These are phyloP conservation scores for Sporothrix protearum DNA, from an alignment of 2,329 filamentous ascomycete genomes.

Conservation along the genomic window DNA sequence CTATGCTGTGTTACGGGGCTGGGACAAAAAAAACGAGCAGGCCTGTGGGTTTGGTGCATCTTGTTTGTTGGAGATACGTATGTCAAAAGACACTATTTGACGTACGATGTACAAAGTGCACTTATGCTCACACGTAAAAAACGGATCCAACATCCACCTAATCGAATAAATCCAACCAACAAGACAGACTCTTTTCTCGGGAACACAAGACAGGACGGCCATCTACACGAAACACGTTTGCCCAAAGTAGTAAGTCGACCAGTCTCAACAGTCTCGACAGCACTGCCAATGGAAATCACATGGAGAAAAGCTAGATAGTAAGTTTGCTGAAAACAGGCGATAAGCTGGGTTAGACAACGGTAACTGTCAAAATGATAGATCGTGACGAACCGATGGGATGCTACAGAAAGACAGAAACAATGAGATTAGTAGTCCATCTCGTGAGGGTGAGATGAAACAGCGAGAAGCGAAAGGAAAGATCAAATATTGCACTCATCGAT, in stretches of 20 bases:
- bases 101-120: too few species aligned
- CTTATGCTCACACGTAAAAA: background rate
- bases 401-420: background rate
- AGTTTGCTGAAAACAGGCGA: background rate
- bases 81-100: background rate
- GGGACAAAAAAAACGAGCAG: constrained; percentile 13
- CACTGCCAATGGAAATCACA: background rate
- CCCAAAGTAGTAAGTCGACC: background rate
- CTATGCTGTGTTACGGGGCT: constrained; percentile 21
- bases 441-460: too few species aligned
- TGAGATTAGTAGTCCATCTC: too few species aligned
- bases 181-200: background rate
- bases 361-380: constrained; percentile 12
- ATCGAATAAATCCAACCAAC: background rate
- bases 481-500: background rate
- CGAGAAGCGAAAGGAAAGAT: background rate
- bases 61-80: background rate
- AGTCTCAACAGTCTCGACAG: background rate
- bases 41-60: background rate
- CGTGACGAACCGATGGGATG: background rate
- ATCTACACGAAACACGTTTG: constrained; percentile 14
- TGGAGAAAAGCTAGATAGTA: background rate
- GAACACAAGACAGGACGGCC: background rate
- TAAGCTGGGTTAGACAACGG: background rate
- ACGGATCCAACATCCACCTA: background rate